phyloP scores from a whole-genome alignment of 495 filamentous ascomycete species.

The Aspergillus nanangensis region DNA sequence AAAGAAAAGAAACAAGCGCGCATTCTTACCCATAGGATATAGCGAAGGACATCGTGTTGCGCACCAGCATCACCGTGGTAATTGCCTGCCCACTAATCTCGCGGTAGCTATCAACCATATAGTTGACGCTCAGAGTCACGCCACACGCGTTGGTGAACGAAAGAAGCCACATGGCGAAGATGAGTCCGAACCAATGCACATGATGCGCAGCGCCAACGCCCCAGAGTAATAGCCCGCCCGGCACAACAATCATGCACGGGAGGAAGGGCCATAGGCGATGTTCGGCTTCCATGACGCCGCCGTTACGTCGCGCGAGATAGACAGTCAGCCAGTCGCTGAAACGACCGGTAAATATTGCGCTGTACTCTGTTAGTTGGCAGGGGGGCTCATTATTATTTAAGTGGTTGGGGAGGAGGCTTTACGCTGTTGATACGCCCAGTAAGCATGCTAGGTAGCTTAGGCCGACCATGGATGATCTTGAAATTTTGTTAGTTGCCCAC shows the following conservation, averaged over 20 bases:
- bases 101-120: neutral
- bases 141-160: neutral
- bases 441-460: too few species aligned
- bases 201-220: neutral
- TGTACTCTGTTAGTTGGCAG: neutral
- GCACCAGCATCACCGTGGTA: neutral
- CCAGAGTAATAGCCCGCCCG: neutral
- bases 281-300: neutral
- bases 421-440: too few species aligned
- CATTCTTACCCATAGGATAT: neutral
- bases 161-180: neutral
- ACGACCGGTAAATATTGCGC: neutral
- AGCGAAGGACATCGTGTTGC: neutral
- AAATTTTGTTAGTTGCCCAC: too few species aligned
- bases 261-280: neutral
- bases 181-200: neutral
- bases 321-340: neutral
- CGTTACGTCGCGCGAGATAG: neutral
- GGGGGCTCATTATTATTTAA: neutral
- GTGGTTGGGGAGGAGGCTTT: neutral
- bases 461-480: too few species aligned
- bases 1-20: neutral
- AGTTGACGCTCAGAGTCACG: neutral
- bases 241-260: neutral
- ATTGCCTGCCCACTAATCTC: neutral